Conservation (phyloP, 2,329 filamentous ascomycete species). For the Talaromyces marneffei region DNA sequence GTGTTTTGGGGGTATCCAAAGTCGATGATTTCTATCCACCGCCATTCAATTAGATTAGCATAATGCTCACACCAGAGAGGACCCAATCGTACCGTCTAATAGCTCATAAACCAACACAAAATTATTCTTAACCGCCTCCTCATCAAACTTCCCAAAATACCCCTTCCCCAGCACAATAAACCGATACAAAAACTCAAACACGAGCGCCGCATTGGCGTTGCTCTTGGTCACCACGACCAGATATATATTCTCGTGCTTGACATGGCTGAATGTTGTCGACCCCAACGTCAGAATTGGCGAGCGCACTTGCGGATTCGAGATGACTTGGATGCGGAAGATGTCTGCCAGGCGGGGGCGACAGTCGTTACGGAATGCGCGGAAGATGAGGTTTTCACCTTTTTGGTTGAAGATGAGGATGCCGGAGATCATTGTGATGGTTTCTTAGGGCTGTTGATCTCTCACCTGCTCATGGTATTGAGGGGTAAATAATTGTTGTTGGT, state of each 20-base stretch:
- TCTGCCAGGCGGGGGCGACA: slow-evolving; percentile 95
- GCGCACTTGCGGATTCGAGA: slow-evolving; percentile 94
- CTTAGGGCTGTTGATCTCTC: background rate
- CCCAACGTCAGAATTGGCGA: slow-evolving; percentile 96
- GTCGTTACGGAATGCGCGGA: slow-evolving; percentile 97
- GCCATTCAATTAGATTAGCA: background rate
- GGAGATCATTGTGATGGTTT: slow-evolving; percentile 67
- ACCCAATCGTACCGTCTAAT: slow-evolving; percentile 74
- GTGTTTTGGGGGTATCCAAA: slow-evolving; percentile 99
- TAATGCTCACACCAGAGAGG: background rate
- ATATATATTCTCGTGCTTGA: slow-evolving; percentile 99
- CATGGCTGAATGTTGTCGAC: slow-evolving; percentile 97
- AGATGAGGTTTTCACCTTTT: slow-evolving; percentile 99
- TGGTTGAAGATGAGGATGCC: slow-evolving; percentile 98
- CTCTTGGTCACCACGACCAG: slow-evolving; percentile 96
- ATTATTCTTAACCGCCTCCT: slow-evolving; percentile 99
- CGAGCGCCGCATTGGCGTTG: slow-evolving; percentile 95
- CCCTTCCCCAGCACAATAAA: slow-evolving; percentile 83
- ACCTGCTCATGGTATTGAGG: slow-evolving; percentile 8
- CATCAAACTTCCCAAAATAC: slow-evolving; percentile 98
- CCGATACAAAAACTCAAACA: slow-evolving; percentile 96
- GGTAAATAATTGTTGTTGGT: background rate
- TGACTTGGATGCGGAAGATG: slow-evolving; percentile 99
- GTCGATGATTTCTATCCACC: slow-evolving; percentile 77
- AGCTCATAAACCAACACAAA: slow-evolving; percentile 98